Conservation (phyloP, 805 yeast species). For the Lipomyces chichibuensis region DNA sequence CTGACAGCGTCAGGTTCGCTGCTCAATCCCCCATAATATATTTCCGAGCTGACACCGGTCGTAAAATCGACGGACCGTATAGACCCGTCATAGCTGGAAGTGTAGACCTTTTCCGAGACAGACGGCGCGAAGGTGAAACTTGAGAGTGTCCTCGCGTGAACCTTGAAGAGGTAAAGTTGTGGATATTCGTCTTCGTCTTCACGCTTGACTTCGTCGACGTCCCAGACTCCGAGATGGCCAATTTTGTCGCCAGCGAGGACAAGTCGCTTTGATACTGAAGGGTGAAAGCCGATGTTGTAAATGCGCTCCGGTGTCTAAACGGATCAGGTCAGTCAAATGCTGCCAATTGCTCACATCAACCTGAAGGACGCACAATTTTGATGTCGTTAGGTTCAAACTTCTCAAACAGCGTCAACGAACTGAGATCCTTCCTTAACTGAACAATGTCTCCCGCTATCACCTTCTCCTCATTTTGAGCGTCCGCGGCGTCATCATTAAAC, state of each 20-base stretch:
- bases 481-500: conserved; percentile 41
- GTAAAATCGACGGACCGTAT: conserved; percentile 71
- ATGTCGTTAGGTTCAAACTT: conserved; percentile 69
- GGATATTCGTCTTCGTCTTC: conserved; percentile 43
- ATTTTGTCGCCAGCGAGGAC: conserved; percentile 84
- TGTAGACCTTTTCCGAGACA: conserved; percentile 59
- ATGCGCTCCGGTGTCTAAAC: conserved; percentile 59
- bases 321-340: not conserved
- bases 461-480: conserved; percentile 8
- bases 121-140: conserved; percentile 58
- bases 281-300: conserved; percentile 76
- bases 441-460: conserved; percentile 55
- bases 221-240: conserved; percentile 92
- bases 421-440: conserved; percentile 58
- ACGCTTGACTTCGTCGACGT: conserved; percentile 55
- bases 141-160: conserved; percentile 77
- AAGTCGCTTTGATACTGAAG: conserved; percentile 61
- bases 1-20: conserved; percentile 45
- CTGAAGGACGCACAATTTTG: conserved; percentile 53
- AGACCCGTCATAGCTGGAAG: conserved; percentile 88
- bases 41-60: conserved; percentile 61
- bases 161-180: conserved; percentile 62
- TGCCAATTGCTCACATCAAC: not conserved
- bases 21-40: conserved; percentile 44
- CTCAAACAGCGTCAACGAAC: conserved; percentile 54